These are phyloP conservation scores for Dissoconium aciculare DNA, from an alignment of 2,329 filamentous ascomycete species.

Conservation along the genomic window DNA sequence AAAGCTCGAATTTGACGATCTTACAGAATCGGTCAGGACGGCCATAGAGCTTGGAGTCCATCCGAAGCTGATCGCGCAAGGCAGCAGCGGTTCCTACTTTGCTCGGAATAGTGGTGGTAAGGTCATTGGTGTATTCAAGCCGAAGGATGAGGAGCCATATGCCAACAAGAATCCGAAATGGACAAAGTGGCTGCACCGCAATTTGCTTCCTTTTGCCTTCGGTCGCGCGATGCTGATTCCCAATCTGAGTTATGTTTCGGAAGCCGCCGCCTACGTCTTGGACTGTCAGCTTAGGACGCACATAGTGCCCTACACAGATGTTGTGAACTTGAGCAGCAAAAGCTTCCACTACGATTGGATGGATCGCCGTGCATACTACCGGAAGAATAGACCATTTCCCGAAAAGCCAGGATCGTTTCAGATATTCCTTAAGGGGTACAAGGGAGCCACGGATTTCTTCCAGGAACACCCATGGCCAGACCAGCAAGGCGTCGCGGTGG, in stretches of 20 bases:
- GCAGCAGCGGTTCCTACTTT: constrained; percentile 96
- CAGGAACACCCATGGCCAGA: constrained; percentile 96
- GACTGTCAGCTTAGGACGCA: constrained; percentile 81
- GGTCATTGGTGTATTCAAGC: constrained; percentile 95
- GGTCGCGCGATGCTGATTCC: constrained; percentile 90
- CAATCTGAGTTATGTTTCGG: constrained; percentile 93
- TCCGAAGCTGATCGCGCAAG: constrained; percentile 90
- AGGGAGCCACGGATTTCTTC: constrained; percentile 90
- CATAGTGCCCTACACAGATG: constrained; percentile 90
- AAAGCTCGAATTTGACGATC: constrained; percentile 66
- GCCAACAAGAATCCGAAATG: constrained; percentile 95
- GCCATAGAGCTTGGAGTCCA: constrained; percentile 87
- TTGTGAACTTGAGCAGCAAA: constrained; percentile 86
- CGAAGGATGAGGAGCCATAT: constrained; percentile 97
- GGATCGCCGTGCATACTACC: constrained; percentile 77
- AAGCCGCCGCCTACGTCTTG: constrained; percentile 90
- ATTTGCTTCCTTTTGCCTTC: constrained; percentile 94
- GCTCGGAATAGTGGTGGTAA: constrained; percentile 81
- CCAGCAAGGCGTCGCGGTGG: constrained; percentile 59
- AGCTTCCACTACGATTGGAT: constrained; percentile 98
- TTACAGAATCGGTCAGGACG: constrained; percentile 75
- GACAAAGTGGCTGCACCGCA: constrained; percentile 99
- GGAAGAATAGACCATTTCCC: constrained; percentile 73
- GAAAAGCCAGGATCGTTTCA: constrained; percentile 92
- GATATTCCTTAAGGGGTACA: constrained; percentile 91